Percentiles rank a stretch among this genome's conserved stretches.
phyloP scores from a whole-genome alignment of 2,329 filamentous ascomycete species.

The Diplodia seriata region DNA sequence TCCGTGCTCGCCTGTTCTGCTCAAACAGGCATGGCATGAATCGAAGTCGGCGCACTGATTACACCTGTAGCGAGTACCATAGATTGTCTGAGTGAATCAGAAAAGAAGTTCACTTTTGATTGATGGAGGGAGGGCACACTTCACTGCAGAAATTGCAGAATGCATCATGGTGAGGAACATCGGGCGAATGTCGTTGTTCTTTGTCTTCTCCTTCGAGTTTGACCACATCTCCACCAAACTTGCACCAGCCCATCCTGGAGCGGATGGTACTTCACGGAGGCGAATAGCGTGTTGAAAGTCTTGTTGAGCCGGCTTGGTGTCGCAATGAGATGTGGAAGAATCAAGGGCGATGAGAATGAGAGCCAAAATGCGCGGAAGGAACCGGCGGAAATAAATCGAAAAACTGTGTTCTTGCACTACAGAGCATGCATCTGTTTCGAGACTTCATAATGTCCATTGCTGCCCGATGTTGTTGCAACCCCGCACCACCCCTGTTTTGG shows the following conservation, averaged over 20 bases:
- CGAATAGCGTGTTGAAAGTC: background rate
- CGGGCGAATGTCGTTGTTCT: background rate
- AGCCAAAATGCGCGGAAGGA: too few species aligned
- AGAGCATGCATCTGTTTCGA: background rate
- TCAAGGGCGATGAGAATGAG: background rate
- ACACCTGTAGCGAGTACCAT: background rate
- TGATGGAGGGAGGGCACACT: background rate
- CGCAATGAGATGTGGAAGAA: background rate
- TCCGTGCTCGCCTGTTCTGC: background rate
- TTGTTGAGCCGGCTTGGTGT: background rate
- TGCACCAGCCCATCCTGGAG: background rate
- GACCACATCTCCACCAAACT: background rate
- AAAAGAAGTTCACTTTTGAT: background rate
- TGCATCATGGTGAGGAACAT: background rate
- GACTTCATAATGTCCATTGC: background rate
- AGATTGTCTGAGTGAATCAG: background rate
- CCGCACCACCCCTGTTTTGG: background rate
- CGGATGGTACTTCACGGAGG: background rate
- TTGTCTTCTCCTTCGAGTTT: background rate
- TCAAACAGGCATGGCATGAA: background rate
- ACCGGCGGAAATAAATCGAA: too few species aligned
- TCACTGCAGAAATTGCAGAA: background rate
- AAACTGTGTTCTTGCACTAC: background rate
- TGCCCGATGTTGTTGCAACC: background rate
- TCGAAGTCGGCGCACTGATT: background rate